These are phyloP conservation scores for Malassezia sympodialis DNA, from an alignment of 1,284 basidiomycete species.

Conservation along the genomic window DNA sequence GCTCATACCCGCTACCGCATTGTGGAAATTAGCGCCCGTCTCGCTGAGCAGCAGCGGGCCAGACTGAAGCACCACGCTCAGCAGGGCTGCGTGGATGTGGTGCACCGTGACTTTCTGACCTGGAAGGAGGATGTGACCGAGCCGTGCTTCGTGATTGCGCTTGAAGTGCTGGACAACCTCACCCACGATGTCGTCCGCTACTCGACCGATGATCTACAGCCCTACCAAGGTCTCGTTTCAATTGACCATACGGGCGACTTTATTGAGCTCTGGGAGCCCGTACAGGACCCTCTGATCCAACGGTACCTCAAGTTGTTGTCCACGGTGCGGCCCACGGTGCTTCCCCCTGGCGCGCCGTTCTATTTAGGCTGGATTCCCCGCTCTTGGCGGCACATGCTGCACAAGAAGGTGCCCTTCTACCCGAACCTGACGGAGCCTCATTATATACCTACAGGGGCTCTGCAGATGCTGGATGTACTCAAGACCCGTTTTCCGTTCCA, in stretches of 20 bases:
- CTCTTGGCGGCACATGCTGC: constrained; percentile 29
- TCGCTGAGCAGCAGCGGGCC: constrained; percentile 62
- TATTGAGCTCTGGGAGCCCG: constrained; percentile 68
- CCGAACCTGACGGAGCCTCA: constrained; percentile 83
- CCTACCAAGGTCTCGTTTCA: constrained; percentile 73
- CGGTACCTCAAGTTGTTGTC: constrained; percentile 53
- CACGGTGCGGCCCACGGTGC: not conserved
- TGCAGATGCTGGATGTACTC: constrained; percentile 73
- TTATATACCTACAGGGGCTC: constrained; percentile 84
- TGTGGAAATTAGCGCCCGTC: constrained; percentile 76
- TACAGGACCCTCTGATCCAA: constrained; percentile 71
- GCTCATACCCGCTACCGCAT: constrained; percentile 79
- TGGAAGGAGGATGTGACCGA: constrained; percentile 68
- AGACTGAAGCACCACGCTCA: constrained; percentile 25
- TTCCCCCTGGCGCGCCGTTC: constrained; percentile 50
- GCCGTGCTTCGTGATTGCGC: constrained; percentile 82
- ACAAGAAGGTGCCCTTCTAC: constrained; percentile 55
- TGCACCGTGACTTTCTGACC: constrained; percentile 75
- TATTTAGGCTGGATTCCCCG: constrained; percentile 57
- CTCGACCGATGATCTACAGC: constrained; percentile 61
- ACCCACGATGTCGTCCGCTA: constrained; percentile 92
- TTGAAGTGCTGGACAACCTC: constrained; percentile 97
- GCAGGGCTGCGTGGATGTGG: constrained; percentile 58
- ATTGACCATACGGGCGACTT: constrained; percentile 78
- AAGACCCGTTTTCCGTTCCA: constrained; percentile 77